Conservation (phyloP, 2,329 filamentous ascomycete genomes). For the Sclerotinia glacialis region DNA sequence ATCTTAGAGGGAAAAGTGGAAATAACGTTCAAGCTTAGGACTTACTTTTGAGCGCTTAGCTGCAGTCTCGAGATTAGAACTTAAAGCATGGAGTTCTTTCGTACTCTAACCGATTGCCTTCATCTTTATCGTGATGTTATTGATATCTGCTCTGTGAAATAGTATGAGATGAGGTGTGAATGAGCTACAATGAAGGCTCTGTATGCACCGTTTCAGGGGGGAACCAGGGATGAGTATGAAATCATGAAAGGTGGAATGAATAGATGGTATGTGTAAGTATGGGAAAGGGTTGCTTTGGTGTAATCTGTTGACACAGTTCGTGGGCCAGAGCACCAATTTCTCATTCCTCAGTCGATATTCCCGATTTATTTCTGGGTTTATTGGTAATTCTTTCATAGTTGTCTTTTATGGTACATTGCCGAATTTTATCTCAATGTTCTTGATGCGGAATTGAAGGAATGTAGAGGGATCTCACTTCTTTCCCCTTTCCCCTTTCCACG, state of each 20-base stretch:
- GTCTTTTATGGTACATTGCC: no score
- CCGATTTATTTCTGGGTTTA: no score
- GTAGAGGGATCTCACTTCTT: background rate
- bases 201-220: background rate
- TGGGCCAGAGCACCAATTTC: background rate
- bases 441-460: background rate
- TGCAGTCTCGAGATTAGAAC: slow-evolving; percentile 11
- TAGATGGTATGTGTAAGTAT: background rate
- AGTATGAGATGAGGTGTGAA: background rate
- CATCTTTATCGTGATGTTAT: background rate
- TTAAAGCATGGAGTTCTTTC: slow-evolving; percentile 3
- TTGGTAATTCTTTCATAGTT: no score
- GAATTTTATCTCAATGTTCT: no score
- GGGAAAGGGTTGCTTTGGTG: no score
- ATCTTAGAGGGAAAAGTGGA: background rate
- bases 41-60: slow-evolving; percentile 16
- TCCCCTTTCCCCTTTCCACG: no score
- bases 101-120: background rate
- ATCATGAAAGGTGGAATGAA: background rate
- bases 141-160: background rate
- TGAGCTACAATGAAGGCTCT: background rate
- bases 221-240: background rate
- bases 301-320: background rate
- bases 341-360: background rate
- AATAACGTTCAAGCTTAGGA: background rate